Evolutionary conservation across 371 early-diverging fungal species (phyloP).

Genomic region (Mucor irregularis): DNA sequence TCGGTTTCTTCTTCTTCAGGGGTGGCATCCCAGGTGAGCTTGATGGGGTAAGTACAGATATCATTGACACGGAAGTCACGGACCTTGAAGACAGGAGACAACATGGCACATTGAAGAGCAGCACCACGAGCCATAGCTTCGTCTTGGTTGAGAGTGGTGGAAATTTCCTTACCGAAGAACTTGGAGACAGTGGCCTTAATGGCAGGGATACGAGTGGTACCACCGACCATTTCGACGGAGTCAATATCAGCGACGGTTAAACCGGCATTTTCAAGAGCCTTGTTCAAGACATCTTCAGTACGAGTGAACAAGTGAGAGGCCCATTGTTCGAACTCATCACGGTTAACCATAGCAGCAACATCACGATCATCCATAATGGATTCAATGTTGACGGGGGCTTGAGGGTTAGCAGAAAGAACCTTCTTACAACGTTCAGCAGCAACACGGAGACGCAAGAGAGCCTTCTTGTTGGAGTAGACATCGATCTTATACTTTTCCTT

Average conservation of each 20-base stretch:
- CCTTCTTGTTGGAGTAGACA: constrained; percentile 88
- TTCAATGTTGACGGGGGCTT: constrained; percentile 92
- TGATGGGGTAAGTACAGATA: constrained; percentile 67
- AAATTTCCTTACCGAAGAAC: constrained; percentile 83
- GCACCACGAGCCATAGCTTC: constrained; percentile 97
- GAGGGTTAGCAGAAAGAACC: constrained; percentile 90
- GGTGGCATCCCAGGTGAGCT: constrained; percentile 72
- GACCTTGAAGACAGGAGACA: constrained; percentile 97
- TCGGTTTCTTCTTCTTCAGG: constrained; percentile 73
- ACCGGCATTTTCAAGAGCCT: constrained; percentile 83
- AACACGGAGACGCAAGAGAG: constrained; percentile 86
- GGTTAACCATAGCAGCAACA: constrained; percentile 80
- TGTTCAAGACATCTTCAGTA: constrained; percentile 69
- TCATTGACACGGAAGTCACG: constrained; percentile 94
- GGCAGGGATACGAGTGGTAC: constrained; percentile 91
- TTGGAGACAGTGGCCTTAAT: constrained; percentile 87
- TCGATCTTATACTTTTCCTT: constrained; percentile 95
- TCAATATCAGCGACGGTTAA: constrained; percentile 81
- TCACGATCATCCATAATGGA: constrained; percentile 94
- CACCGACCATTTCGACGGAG: constrained; percentile 93
- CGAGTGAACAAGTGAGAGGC: constrained; percentile 74
- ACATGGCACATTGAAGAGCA: constrained; percentile 96
- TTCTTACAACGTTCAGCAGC: constrained; percentile 96
- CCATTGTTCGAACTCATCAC: constrained; percentile 86
- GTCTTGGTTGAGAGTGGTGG: constrained; percentile 96